Conservation (phyloP, 1,139 yeast species). For the Debaryomyces singareniensis region DNA sequence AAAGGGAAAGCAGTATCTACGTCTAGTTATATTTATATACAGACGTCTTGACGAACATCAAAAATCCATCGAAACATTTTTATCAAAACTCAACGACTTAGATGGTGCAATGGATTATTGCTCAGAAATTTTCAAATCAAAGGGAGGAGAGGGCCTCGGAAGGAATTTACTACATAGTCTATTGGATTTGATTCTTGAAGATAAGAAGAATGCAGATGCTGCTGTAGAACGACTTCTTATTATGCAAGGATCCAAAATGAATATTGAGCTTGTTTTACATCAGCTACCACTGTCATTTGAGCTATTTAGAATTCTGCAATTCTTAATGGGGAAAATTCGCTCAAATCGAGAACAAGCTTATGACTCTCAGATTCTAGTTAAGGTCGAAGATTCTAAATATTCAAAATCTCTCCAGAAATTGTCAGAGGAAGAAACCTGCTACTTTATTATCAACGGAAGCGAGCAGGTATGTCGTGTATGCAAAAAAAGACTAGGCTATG, state of each 20-base stretch:
- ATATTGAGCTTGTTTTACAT: conserved; percentile 43
- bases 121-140: conserved; percentile 37
- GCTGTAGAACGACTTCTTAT: conserved; percentile 39
- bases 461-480: conserved; percentile 53
- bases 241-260: conserved; percentile 49
- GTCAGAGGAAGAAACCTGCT: conserved; percentile 29
- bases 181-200: conserved; percentile 32
- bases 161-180: conserved; percentile 28
- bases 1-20: conserved; percentile 25
- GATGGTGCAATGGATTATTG: conserved; percentile 58
- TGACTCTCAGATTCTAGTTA: conserved; percentile 23
- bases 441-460: conserved; percentile 30
- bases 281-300: conserved; percentile 47
- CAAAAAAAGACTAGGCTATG: conserved; percentile 52
- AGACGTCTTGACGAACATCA: conserved; percentile 57
- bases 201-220: conserved; percentile 23
- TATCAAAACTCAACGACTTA: conserved; percentile 53
- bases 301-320: conserved; percentile 36
- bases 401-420: conserved; percentile 29
- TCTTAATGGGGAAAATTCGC: conserved; percentile 44
- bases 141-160: conserved; percentile 34
- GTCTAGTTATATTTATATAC: conserved; percentile 54
- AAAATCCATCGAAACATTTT: conserved; percentile 58
- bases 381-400: conserved; percentile 32
- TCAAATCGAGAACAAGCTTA: conserved; percentile 18